Evolutionary conservation across 2,329 filamentous ascomycete genomes (phyloP), one percentile per base, ranked within the genome.

Genomic region (Elsinoe arachidis): DNA sequence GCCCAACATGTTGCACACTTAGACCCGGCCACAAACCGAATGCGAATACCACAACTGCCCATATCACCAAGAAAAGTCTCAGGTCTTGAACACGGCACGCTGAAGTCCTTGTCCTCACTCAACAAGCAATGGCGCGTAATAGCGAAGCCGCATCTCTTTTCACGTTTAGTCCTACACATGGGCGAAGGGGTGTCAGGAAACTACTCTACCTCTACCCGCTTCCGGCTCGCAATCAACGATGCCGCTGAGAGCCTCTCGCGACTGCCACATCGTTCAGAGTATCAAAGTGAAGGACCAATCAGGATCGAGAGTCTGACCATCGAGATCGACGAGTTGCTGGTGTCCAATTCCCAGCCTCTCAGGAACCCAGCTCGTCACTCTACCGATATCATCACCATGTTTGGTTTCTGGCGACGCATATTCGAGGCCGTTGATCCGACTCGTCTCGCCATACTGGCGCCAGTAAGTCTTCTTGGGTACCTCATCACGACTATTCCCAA

Each of bases 341-440:
- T 39, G 3, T 21, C 49, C 6, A 17, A 35, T 9, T 26, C 49
- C 9, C 49, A 53, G 35, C 1, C 53, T n/a, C 12, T 55, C 2
- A 37, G 53, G 3, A 55, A 55, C 12, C 39, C 53, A n/a, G 53
- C 53, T 5, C 26, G 35, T 10, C 53, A 55, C 53, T 43, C 53
- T 7, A 55, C 53, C 15, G 53, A 55, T 21, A 55, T 55, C 35
- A 55, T 55, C 10, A 55, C 53, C 15, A 55, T 55, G 53, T 35
- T 43, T 35, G 53, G 43, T 38, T 55, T 55, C 53, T 55, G 53
- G 53, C 37, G 37, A 14, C 39, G 37, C 37, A 33, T 55, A 4
- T 55, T 55, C 53, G 37, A 55, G n/a, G 19, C 23, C 7, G 21
- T 55, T n/a, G 53, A 55, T 19, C 53, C 53, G 17, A 33, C 39